phyloP scores from a whole-genome alignment of 2,329 filamentous ascomycete species.

The Nannizziopsis barbatae region DNA sequence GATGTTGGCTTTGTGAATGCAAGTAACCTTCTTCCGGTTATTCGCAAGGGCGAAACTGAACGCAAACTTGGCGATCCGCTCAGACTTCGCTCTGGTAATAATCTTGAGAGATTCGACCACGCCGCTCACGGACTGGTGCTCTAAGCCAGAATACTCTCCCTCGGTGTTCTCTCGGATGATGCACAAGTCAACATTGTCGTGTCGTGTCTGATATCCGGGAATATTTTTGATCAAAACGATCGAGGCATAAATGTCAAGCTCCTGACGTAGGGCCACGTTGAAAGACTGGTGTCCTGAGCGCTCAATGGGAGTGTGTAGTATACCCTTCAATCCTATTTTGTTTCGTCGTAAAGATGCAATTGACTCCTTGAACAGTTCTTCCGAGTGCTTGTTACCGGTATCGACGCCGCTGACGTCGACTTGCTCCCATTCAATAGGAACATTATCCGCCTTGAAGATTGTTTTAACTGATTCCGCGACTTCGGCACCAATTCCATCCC shows the following conservation, averaged over 20 bases:
- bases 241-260: conserved; percentile 98
- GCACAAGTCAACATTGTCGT: conserved; percentile 94
- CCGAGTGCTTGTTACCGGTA: conserved; percentile 71
- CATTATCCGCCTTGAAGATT: conserved; percentile 98
- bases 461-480: conserved; percentile 97
- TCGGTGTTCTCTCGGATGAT: conserved; percentile 99
- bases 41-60: conserved; percentile 97
- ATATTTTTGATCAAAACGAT: conserved; percentile 99
- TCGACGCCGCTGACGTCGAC: conserved; percentile 89
- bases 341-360: conserved; percentile 94
- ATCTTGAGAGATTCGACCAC: conserved; percentile 99
- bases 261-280: conserved; percentile 98
- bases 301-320: conserved; percentile 93
- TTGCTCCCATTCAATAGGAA: conserved; percentile 98
- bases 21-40: conserved; percentile 98
- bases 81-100: conserved; percentile 96
- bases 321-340: conserved; percentile 98
- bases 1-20: conserved; percentile 99
- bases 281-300: conserved; percentile 96
- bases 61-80: conserved; percentile 98
- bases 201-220: conserved; percentile 91
- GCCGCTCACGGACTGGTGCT: conserved; percentile 93
- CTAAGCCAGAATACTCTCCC: conserved; percentile 96
- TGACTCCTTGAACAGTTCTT: conserved; percentile 90
- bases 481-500: conserved; percentile 94